phyloP scores from a whole-genome alignment of 2,329 filamentous ascomycete species.

The Torrubiellomyces zombiae region DNA sequence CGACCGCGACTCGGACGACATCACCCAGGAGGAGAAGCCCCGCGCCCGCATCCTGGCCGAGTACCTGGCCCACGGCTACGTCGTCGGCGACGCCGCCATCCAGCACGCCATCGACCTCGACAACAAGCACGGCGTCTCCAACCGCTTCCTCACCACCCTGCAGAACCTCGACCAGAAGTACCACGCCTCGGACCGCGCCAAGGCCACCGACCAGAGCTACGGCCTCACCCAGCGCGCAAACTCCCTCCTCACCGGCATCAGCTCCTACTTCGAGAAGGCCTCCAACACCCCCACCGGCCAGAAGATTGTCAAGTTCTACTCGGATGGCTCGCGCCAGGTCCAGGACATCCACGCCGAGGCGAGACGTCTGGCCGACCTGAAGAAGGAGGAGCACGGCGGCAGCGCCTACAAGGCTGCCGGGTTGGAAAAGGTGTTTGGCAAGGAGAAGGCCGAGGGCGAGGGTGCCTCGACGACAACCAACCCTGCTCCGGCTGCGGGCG shows the following conservation, averaged over 20 bases:
- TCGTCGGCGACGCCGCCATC: conserved; percentile 57
- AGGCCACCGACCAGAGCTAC: conserved; percentile 70
- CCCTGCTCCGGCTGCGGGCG: conserved; percentile 6
- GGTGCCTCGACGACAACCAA: conserved; percentile 8
- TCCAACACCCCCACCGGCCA: conserved; percentile 73
- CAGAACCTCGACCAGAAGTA: conserved; percentile 67
- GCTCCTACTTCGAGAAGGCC: conserved; percentile 91
- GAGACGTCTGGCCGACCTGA: conserved; percentile 70
- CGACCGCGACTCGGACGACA: conserved; percentile 47
- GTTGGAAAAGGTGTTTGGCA: conserved; percentile 40
- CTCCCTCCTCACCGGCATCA: conserved; percentile 46
- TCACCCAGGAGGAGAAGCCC: conserved; percentile 94
- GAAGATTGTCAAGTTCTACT: conserved; percentile 78
- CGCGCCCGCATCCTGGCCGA: conserved; percentile 85
- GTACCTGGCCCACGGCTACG: conserved; percentile 91
- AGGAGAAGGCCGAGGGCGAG: conserved; percentile 24
- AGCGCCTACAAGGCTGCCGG: conserved; percentile 43
- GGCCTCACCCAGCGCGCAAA: conserved; percentile 60
- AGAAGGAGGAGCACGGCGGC: conserved; percentile 48
- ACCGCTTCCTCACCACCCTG: conserved; percentile 62
- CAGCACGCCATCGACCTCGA: conserved; percentile 77
- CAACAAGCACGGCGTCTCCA: conserved; percentile 71
- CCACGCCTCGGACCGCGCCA: conserved; percentile 75
- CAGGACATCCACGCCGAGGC: conserved; percentile 90
- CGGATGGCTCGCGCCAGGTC: conserved; percentile 70